phyloP scores from a whole-genome alignment of 257 asterid genomes.

The Leonotis leonurus region DNA sequence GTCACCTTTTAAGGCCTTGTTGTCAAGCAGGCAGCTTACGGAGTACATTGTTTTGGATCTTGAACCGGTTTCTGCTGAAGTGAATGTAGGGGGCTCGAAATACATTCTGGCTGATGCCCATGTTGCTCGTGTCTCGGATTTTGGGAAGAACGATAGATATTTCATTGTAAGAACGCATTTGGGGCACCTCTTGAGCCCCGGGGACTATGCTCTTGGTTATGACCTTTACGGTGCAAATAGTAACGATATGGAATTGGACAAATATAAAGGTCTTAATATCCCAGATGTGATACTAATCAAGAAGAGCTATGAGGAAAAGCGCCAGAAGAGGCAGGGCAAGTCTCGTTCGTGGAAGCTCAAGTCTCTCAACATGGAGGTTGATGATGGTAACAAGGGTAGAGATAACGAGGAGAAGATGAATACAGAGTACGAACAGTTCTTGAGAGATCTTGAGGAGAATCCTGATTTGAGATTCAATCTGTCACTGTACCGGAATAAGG shows the following conservation, averaged over 20 bases:
- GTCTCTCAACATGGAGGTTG: constrained; percentile 44
- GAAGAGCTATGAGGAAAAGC: constrained; percentile 50
- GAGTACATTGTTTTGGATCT: constrained; percentile 37
- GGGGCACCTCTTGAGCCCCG: constrained; percentile 47
- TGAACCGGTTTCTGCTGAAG: constrained; percentile 34
- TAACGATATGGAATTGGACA: constrained; percentile 42
- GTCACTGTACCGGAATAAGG: constrained; percentile 37
- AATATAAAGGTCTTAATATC: constrained; percentile 29
- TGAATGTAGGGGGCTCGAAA: constrained; percentile 30
- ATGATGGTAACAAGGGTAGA: constrained; percentile 22
- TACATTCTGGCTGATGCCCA: constrained; percentile 42
- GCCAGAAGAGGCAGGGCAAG: constrained; percentile 30
- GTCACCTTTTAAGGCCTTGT: constrained; percentile 35
- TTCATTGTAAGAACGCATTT: constrained; percentile 39
- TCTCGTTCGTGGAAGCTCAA: constrained; percentile 38
- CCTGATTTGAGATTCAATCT: constrained; percentile 38
- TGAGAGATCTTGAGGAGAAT: constrained; percentile 51
- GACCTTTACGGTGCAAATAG: constrained; percentile 37
- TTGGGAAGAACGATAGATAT: constrained; percentile 32
- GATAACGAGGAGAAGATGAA: constrained; percentile 36
- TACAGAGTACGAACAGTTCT: constrained; percentile 44
- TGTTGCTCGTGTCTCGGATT: constrained; percentile 53
- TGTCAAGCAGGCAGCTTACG: constrained; percentile 42
- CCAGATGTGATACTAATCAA: constrained; percentile 42
- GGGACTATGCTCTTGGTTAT: constrained; percentile 54